Base-by-base conservation (phyloP, 176 grass and related monocot species). In the Coix lacrymajobi region DNA sequence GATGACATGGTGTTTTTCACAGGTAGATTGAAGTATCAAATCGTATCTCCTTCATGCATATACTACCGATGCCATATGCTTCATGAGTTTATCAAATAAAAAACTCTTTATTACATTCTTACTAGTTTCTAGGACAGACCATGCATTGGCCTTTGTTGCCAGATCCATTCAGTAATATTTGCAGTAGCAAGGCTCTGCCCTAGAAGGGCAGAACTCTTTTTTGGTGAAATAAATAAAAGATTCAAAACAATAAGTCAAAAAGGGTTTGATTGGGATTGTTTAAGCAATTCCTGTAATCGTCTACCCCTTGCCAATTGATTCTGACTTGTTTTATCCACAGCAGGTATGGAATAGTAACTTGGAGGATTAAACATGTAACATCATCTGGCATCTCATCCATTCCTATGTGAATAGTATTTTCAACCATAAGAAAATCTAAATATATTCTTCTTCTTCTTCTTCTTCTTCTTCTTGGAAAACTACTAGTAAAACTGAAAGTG, bases 41-140 rank as follows among this genome's bases (percentile, higher is more conserved):
- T 20, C 5, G 31, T 77, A 37, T 68, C 34, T 43, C 52, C 34
- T 86, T 29, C n/a, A 57, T 41, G 31, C 72, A 77, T 61, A 87
- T 70, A 51, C 16, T 77, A 70, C 4, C 25, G 14, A 69, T 77
- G 32, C n/a, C 25, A n/a, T 22, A 70, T 70, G 11, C n/a, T 43
- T 69, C 37, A 69, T 69, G 43, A 26, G 37, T 20, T 69, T 69
- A 43, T 26, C 24, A 14, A 30, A 71, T 46, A 44, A 46, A 26
- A 71, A 46, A 46, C 38, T 26, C 6, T 71, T 46, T 19, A 8
- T 57, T 20, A 57, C 22, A 57, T 57, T 46, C 7, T 46, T 72
- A 30, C 41, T 46, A 71, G 39, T 30, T 72, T 72, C 14, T 72
- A 30, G 25, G 14, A 72, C 14, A 28, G 25, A 30, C 26, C 45